Evolutionary conservation across 2,329 filamentous ascomycete genomes (phyloP).

Genomic region (Penicillium italicum): DNA sequence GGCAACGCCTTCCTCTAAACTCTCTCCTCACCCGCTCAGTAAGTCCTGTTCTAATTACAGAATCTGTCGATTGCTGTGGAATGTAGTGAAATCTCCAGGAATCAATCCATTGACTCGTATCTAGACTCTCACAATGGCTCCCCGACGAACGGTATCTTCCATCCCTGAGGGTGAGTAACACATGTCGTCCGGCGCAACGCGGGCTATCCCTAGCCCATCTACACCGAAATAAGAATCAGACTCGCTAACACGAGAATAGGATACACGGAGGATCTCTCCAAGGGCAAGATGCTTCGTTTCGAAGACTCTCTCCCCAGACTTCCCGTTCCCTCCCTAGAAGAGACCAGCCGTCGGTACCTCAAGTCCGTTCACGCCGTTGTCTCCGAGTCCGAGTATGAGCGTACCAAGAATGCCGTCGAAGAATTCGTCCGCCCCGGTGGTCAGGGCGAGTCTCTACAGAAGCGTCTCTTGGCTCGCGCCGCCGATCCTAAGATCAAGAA

Average conservation of each 20-base stretch:
- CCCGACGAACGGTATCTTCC: constrained; percentile 44
- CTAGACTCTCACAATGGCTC: constrained; percentile 40
- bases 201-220: background rate
- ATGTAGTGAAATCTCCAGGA: background rate
- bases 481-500: constrained; percentile 81
- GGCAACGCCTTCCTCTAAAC: constrained; percentile 37
- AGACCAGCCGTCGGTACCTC: constrained; percentile 62
- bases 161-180: constrained; percentile 45
- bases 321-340: constrained; percentile 61
- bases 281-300: constrained; percentile 63
- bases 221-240: background rate
- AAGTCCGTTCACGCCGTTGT: constrained; percentile 64
- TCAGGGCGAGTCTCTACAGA: constrained; percentile 76
- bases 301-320: constrained; percentile 62
- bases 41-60: constrained; percentile 12
- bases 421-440: constrained; percentile 88
- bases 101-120: constrained; percentile 12
- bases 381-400: constrained; percentile 55
- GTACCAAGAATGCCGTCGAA: constrained; percentile 73
- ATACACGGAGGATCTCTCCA: constrained; percentile 62
- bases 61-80: background rate
- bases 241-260: constrained; percentile 40
- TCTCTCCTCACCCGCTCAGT: constrained; percentile 36
- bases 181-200: constrained; percentile 13
- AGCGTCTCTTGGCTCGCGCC: constrained; percentile 74